Evolutionary conservation across 2,329 filamentous ascomycete species (phyloP), one percentile per base, ranked within the genome.

Genomic region (Pestalotiopsis sp.): DNA sequence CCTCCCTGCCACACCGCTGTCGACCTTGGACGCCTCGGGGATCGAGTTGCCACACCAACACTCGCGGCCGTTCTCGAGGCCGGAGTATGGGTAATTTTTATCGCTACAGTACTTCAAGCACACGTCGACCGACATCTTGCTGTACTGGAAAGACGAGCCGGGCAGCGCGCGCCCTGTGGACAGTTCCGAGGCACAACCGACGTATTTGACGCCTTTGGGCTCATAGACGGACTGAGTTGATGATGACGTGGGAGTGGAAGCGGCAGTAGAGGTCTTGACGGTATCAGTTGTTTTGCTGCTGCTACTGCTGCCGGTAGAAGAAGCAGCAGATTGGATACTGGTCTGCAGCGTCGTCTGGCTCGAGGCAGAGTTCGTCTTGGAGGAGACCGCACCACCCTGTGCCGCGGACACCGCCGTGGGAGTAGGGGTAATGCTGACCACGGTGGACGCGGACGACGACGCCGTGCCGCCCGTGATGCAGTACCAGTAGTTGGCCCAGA

Each of bases 401-500:
- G 38, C 17, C 38, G 7, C 17, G 14, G 27, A 13, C 13, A 49
- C 5, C 23, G 49, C 4, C 14, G 64, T n/a, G 9, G 25, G n/a
- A 14, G 52, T 66, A 20, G 52, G 45, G 6, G 25, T 66, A 17
- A 38, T 39, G 45, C 23, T 58, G 11, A 38, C 17, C 20, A 45
- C 23, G n/a, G 23, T 27, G 12, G 14, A 20, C 25, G 38, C 25
- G 6, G 25, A 20, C 11, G 61, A 20, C 39, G 13, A 4, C 2
- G 41, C n/a, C 27, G 25, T 31, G 9, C 11, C 27, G 45, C 25
- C 25, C 9, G 23, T 36, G 23, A 66, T 45, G 20, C 64, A 66
- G 59, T 38, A 70, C 69, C 69, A 70, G 58, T 68, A 70, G 25
- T 61, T 65, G 31, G 67, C 67, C 67, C 57, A 69, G 36, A 70